phyloP scores from a whole-genome alignment of 2,329 filamentous ascomycete species.

The Cladophialophora immunda region DNA sequence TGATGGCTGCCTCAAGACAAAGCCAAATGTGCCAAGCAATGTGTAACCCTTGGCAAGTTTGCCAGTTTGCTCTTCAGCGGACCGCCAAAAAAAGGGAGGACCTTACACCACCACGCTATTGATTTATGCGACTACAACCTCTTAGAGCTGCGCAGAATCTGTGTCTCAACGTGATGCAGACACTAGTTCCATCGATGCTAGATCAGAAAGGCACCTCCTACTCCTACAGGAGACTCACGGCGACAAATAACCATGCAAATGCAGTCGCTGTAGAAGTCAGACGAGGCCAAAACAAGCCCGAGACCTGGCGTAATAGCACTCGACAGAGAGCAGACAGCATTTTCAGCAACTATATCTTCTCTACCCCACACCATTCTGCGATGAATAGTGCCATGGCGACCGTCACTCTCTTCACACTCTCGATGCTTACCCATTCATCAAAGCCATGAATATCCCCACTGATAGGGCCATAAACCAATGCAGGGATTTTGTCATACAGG shows the following conservation, averaged over 20 bases:
- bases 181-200: too few species aligned
- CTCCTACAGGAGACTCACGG: neutral
- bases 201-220: too few species aligned
- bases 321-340: neutral
- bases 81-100: neutral
- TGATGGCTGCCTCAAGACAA: neutral
- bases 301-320: neutral
- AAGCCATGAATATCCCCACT: conserved; percentile 59
- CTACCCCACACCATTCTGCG: conserved; percentile 36
- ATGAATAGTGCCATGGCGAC: conserved; percentile 36
- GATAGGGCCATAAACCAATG: conserved; percentile 34
- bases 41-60: neutral
- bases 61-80: neutral
- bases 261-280: neutral
- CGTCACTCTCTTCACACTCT: conserved; percentile 45
- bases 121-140: too few species aligned
- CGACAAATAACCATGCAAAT: neutral
- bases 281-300: neutral
- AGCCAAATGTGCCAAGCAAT: conserved; percentile 2
- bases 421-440: conserved; percentile 60
- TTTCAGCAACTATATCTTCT: conserved; percentile 24
- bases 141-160: too few species aligned
- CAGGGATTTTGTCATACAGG: conserved; percentile 35
- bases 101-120: too few species aligned
- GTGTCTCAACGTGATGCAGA: too few species aligned